Evolutionary conservation across 345 rosid genomes (phyloP).

Genomic region (Citrus reticulata): DNA sequence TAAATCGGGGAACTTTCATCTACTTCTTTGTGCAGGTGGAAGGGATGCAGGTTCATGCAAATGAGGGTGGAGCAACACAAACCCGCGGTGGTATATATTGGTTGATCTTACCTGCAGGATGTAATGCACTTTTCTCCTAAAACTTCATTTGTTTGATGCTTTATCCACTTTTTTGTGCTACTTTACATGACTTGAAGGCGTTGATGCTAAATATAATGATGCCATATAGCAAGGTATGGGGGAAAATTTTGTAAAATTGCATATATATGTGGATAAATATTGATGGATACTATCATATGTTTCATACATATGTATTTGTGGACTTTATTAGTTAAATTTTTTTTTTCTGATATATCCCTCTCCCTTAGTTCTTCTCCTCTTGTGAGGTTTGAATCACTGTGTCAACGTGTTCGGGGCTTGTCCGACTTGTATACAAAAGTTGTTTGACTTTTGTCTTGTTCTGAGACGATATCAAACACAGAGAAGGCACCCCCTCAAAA

Average conservation of each 20-base stretch:
- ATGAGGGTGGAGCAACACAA: conserved; percentile 92
- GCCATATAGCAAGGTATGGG: background rate
- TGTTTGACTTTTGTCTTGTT: background rate
- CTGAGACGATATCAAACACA: background rate
- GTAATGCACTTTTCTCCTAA: conserved; percentile 40
- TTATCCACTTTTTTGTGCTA: background rate
- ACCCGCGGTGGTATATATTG: conserved; percentile 95
- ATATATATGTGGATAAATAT: background rate
- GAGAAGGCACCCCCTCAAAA: background rate
- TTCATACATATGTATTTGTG: background rate
- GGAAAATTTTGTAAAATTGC: background rate
- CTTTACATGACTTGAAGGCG: background rate
- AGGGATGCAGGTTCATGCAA: conserved; percentile 89
- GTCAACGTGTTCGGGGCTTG: background rate
- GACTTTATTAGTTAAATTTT: background rate
- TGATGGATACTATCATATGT: background rate
- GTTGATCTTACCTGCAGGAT: conserved; percentile 97
- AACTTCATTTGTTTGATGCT: conserved; percentile 6
- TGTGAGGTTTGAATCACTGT: background rate
- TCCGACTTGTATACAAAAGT: background rate
- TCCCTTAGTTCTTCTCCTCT: background rate
- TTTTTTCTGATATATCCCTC: background rate
- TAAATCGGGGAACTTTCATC: background rate
- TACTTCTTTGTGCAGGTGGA: conserved; percentile 61
- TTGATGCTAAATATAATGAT: background rate